phyloP scores from a whole-genome alignment of 306 rosid species.

The Lathyrus sativus region DNA sequence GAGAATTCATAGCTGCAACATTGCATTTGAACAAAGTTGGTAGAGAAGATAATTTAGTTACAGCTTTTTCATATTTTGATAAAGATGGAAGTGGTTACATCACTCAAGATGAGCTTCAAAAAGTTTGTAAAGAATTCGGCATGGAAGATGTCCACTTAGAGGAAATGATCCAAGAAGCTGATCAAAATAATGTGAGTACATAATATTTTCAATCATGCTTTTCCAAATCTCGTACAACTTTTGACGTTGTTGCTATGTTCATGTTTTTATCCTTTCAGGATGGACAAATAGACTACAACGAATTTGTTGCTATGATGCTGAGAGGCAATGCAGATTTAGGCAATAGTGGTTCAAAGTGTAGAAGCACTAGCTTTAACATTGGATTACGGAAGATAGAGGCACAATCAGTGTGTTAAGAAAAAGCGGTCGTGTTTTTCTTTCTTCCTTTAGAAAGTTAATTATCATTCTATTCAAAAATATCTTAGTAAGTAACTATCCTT shows the following conservation, averaged over 20 bases:
- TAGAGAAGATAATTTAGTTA: conserved; percentile 62
- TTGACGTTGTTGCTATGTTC: not conserved
- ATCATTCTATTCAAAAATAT: conserved; percentile 15
- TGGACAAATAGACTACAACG: conserved; percentile 85
- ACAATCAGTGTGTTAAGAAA: conserved; percentile 43
- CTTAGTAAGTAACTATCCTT: conserved; percentile 5
- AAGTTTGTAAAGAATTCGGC: conserved; percentile 77
- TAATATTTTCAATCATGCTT: not conserved
- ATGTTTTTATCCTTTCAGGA: conserved; percentile 58
- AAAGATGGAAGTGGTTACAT: conserved; percentile 80
- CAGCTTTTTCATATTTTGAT: conserved; percentile 84
- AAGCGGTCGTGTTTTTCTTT: not conserved
- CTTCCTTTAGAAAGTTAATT: not conserved
- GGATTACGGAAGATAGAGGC: conserved; percentile 73
- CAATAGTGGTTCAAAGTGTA: conserved; percentile 44
- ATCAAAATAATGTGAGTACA: conserved; percentile 70
- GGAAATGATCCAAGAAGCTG: conserved; percentile 69
- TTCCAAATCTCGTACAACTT: not conserved
- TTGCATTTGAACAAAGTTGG: conserved; percentile 69
- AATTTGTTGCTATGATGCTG: conserved; percentile 86
- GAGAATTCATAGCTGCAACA: conserved; percentile 87
- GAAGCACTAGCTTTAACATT: conserved; percentile 49
- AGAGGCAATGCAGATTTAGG: conserved; percentile 63
- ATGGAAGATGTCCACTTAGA: conserved; percentile 59
- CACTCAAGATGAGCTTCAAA: conserved; percentile 76